phyloP scores from a whole-genome alignment of 176 grass and related monocot genomes.

The Stipa capillata region DNA sequence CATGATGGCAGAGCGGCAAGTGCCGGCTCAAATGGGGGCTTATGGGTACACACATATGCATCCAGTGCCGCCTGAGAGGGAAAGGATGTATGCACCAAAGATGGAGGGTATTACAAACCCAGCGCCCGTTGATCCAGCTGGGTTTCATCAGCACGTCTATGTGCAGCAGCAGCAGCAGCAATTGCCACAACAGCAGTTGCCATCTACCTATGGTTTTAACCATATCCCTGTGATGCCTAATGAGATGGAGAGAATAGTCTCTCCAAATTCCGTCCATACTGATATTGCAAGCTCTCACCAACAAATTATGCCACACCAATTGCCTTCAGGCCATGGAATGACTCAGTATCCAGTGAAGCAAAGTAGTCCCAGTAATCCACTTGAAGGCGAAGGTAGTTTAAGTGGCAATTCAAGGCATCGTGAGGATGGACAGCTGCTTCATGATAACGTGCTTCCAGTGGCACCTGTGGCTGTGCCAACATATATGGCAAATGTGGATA shows the following conservation, averaged over 20 bases:
- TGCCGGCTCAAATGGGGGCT: conserved; percentile 33
- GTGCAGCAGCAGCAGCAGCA: conserved; percentile 40
- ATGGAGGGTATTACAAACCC: conserved; percentile 34
- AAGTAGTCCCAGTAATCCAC: conserved; percentile 13
- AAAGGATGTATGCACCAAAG: conserved; percentile 25
- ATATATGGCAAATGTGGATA: conserved; percentile 47
- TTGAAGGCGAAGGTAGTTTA: conserved; percentile 42
- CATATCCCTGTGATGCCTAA: conserved; percentile 33
- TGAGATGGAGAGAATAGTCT: conserved; percentile 39
- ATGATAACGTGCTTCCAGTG: conserved; percentile 21
- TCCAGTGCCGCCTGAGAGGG: conserved; percentile 24
- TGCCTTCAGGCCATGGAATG: conserved; percentile 27
- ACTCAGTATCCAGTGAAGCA: conserved; percentile 34
- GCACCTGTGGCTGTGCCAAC: conserved; percentile 31
- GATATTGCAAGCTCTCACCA: conserved; percentile 18
- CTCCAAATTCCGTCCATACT: conserved; percentile 30
- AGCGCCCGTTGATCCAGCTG: conserved; percentile 27
- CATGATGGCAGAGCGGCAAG: conserved; percentile 36
- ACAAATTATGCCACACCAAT: conserved; percentile 8
- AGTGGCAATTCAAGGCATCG: conserved; percentile 36
- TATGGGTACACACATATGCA: conserved; percentile 61
- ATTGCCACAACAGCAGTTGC: conserved; percentile 19
- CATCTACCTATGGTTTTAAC: conserved; percentile 34
- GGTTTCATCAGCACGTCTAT: conserved; percentile 45
- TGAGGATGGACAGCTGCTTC: conserved; percentile 34